Evolutionary conservation across 1,284 basidiomycete genomes (phyloP).

Genomic region (Hemileccinum hortonii): DNA sequence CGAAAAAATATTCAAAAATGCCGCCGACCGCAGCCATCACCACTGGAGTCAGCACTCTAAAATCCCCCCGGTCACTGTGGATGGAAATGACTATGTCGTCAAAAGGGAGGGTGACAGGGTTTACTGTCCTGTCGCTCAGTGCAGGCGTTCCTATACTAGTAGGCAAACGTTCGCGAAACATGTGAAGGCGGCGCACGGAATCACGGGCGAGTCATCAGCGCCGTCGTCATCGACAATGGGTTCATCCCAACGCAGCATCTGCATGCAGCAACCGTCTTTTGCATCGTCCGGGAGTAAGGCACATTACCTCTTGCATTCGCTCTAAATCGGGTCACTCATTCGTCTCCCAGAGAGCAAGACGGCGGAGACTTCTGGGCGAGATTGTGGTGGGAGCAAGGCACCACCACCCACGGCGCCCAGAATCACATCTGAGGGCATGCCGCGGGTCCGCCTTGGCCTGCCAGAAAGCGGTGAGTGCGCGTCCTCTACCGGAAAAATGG

Average conservation of each 20-base stretch:
- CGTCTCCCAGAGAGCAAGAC: not conserved
- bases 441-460: not conserved
- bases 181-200: not conserved
- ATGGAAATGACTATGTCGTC: not conserved
- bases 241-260: too few species aligned
- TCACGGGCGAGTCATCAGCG: not conserved
- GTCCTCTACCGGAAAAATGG: not conserved
- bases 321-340: too few species aligned
- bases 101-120: not conserved
- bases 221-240: not conserved
- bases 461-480: not conserved
- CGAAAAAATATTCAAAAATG: not conserved
- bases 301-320: too few species aligned
- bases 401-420: not conserved
- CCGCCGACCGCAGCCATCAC: not conserved
- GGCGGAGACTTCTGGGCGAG: not conserved
- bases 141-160: not conserved
- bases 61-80: not conserved
- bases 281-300: too few species aligned
- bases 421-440: not conserved
- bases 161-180: conserved; percentile 2
- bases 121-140: conserved; percentile 4
- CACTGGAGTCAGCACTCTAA: conserved; percentile 1
- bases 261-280: too few species aligned
- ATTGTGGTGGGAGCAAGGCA: not conserved